Evolutionary conservation across 75 land plant genomes (phyloP).

Genomic region (Ceratopteris richardii): DNA sequence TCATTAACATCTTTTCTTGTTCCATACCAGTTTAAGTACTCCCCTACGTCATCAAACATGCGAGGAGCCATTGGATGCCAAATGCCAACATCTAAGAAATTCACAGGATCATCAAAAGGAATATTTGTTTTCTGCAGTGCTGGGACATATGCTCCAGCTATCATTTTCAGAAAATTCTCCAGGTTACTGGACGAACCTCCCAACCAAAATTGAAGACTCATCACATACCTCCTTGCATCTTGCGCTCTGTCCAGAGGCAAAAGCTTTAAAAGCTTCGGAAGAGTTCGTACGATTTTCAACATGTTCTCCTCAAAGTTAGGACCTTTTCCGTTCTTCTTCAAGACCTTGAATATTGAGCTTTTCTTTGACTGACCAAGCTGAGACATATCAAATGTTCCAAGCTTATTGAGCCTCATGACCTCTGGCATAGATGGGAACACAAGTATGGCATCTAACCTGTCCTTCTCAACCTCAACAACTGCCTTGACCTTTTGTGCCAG

Average conservation of each 20-base stretch:
- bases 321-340: slow-evolving; percentile 69
- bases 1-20: slow-evolving; percentile 75
- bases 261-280: slow-evolving; percentile 96
- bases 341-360: slow-evolving; percentile 83
- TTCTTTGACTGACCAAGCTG: slow-evolving; percentile 96
- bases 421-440: slow-evolving; percentile 99
- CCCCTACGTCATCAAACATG: slow-evolving; percentile 97
- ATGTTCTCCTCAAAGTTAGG: slow-evolving; percentile 92
- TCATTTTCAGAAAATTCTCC: slow-evolving; percentile 88
- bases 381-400: slow-evolving; percentile 91
- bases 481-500: slow-evolving; percentile 84
- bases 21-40: slow-evolving; percentile 97
- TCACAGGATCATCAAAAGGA: slow-evolving; percentile 76
- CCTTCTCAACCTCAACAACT: slow-evolving; percentile 83
- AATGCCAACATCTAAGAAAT: slow-evolving; percentile 85
- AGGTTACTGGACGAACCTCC: slow-evolving; percentile 96
- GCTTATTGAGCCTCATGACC: slow-evolving; percentile 95
- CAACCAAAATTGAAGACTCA: slow-evolving; percentile 98
- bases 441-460: slow-evolving; percentile 87
- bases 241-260: slow-evolving; percentile 97
- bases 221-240: slow-evolving; percentile 87
- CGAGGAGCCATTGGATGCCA: slow-evolving; percentile 99
- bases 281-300: slow-evolving; percentile 90
- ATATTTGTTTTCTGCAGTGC: slow-evolving; percentile 59
- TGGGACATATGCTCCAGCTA: slow-evolving; percentile 88